Evolutionary conservation across 345 rosid genomes (phyloP).

Genomic region (Rhodamnia argentea): DNA sequence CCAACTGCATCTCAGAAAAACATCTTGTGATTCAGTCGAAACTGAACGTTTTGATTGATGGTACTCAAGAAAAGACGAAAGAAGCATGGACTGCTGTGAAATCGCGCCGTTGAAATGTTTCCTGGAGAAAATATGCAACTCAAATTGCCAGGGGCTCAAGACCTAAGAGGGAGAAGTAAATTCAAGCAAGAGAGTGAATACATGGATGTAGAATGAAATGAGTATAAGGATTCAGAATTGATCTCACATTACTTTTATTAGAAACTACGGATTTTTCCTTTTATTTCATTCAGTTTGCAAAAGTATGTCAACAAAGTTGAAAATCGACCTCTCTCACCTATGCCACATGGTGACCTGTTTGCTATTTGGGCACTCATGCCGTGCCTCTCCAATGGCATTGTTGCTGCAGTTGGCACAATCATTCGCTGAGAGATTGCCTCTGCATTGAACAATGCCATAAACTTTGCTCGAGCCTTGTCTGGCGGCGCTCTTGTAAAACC

Average conservation of each 20-base stretch:
- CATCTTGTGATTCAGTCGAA: neutral
- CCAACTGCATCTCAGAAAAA: neutral
- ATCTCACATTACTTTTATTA: neutral
- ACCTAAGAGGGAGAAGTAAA: neutral
- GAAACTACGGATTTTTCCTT: neutral
- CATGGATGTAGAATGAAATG: neutral
- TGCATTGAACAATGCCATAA: neutral
- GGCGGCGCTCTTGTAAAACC: neutral
- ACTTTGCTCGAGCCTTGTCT: neutral
- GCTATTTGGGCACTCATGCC: neutral
- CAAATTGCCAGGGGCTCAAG: neutral
- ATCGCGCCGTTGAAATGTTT: accelerated
- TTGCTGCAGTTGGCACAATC: neutral
- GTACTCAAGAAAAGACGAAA: neutral
- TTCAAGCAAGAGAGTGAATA: neutral
- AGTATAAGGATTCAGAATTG: neutral
- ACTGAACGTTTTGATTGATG: neutral
- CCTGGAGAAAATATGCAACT: neutral
- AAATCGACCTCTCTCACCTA: neutral
- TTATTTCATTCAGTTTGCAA: neutral
- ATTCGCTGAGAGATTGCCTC: neutral
- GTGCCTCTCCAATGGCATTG: neutral
- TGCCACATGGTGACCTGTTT: neutral
- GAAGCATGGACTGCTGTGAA: neutral
- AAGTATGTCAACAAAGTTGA: neutral